Evolutionary conservation across 1,284 basidiomycete species (phyloP).

Genomic region (Cryptococcus sp.): DNA sequence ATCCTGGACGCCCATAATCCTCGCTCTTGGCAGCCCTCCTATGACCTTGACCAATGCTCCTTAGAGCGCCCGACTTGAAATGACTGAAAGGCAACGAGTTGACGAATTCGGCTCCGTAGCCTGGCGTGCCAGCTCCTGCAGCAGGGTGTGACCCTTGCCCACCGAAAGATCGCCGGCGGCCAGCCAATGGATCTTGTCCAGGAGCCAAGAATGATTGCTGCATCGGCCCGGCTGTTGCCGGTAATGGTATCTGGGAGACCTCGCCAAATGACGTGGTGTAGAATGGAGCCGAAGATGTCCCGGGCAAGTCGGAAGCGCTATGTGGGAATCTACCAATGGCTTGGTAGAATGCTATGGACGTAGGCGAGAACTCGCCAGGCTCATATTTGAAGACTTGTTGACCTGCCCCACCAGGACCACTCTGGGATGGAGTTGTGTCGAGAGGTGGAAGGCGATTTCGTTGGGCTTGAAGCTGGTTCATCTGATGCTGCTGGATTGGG

Average conservation of each 20-base stretch:
- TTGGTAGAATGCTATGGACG: conserved; percentile 44
- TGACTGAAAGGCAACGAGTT: conserved; percentile 21
- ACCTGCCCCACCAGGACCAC: background rate
- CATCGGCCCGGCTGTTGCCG: conserved; percentile 22
- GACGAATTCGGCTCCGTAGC: conserved; percentile 46
- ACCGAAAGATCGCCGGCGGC: conserved; percentile 36
- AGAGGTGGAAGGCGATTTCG: conserved; percentile 24
- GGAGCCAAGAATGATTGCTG: conserved; percentile 20
- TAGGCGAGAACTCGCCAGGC: conserved; percentile 45
- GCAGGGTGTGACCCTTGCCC: conserved; percentile 44
- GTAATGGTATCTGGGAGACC: conserved; percentile 5
- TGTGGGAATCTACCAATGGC: conserved; percentile 34
- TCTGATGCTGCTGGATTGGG: conserved; percentile 22
- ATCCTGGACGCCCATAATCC: conserved; percentile 37
- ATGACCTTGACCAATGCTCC: conserved; percentile 36
- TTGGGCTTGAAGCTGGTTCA: conserved; percentile 23
- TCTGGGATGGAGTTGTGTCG: conserved; percentile 16
- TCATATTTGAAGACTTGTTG: conserved; percentile 31
- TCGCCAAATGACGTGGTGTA: conserved; percentile 30
- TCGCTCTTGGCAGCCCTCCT: conserved; percentile 46
- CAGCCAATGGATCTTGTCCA: background rate
- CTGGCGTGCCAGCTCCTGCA: conserved; percentile 47
- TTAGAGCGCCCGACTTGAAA: conserved; percentile 19
- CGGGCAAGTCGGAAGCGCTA: conserved; percentile 25
- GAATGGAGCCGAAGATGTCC: conserved; percentile 35